Evolutionary conservation across 495 filamentous ascomycete genomes (phyloP).

Genomic region (Rhizodiscina lignyota): DNA sequence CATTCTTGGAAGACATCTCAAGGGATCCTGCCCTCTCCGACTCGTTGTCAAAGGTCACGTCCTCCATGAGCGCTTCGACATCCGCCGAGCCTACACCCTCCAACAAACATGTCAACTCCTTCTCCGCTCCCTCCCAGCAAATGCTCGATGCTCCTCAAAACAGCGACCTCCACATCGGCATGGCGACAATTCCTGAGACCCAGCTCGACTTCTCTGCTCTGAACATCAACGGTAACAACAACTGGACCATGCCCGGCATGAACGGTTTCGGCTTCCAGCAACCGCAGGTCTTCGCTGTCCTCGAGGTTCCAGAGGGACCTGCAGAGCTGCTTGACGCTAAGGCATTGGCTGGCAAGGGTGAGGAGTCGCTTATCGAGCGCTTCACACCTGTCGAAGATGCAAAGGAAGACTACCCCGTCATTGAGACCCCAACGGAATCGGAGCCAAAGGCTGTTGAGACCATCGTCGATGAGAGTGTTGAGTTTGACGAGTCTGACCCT

Average conservation of each 20-base stretch:
- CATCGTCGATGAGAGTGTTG: constrained; percentile 27
- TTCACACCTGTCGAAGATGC: constrained; percentile 4
- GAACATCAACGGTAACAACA: constrained; percentile 28
- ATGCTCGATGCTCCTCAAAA: constrained; percentile 27
- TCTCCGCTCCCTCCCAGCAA: constrained; percentile 17
- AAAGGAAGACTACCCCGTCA: constrained; percentile 13
- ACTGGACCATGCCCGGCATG: constrained; percentile 35
- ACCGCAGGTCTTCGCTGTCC: constrained; percentile 64
- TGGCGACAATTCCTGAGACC: constrained; percentile 62
- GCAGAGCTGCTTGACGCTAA: constrained; percentile 36
- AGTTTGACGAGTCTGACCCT: constrained; percentile 44
- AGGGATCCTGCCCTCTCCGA: constrained; percentile 7
- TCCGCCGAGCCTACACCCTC: constrained; percentile 13
- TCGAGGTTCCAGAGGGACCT: constrained; percentile 55
- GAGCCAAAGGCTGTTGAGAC: constrained; percentile 7
- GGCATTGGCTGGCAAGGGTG: constrained; percentile 48
- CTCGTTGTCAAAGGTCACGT: constrained; percentile 3
- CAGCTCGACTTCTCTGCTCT: constrained; percentile 49
- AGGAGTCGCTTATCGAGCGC: constrained; percentile 24
- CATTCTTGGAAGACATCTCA: constrained; percentile 56
- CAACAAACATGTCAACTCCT: constrained; percentile 23
- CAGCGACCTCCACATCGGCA: constrained; percentile 33
- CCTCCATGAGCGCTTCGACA: constrained; percentile 3
- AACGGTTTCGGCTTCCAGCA: constrained; percentile 41
- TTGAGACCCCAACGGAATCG: constrained; percentile 9